Base-by-base conservation (phyloP, 148 eudicot species). In the Vaccinium darrowii region DNA sequence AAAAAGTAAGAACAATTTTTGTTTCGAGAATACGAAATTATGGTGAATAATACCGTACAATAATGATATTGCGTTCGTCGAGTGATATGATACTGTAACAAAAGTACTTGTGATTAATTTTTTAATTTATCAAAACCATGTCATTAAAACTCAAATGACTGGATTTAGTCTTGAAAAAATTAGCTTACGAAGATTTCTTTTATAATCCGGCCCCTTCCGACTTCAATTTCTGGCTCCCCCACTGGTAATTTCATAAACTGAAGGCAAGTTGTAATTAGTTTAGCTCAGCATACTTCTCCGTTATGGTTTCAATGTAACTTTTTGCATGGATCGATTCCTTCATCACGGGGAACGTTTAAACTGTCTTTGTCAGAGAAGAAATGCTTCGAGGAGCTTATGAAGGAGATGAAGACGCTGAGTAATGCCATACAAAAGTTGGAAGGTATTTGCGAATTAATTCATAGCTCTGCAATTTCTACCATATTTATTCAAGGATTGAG, bases 341-440 rank as follows among this genome's bases (percentile, higher is more conserved):
- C 65, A 52, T 67, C 49, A 21, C 50, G 73, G 72, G 54, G 60
- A 19, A 50, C 47, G 12, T 15, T 81, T 8, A 49, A 49, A 49
- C 36, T 18, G 57, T 74, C 14, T 14, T 63, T 77, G 54, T 30
- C 84, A 86, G 87, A 86, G 65, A 86, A 71, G 84, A 90, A 78
- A 76, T 89, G 74, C 87, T 90, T 92, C 72, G 87, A 88, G 85
- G 96, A 96, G 76, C 92, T 96, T 81, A 86, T 92, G 90, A 91
- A 86, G 85, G 98, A 94, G 85, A 93, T 96, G 90, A 94, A 89
- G 85, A 87, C 94, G 71, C 91, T 94, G 96, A 92, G 90, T 78
- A 93, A 47, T 88, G 78, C 95, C 12, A 84, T 96, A 39, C 76
- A 79, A 76, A 93, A 92, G 79, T 86, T 96, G 89, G 95, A 94